These are phyloP conservation scores for Acer campestre DNA, from an alignment of 345 rosid species.

Conservation along the genomic window DNA sequence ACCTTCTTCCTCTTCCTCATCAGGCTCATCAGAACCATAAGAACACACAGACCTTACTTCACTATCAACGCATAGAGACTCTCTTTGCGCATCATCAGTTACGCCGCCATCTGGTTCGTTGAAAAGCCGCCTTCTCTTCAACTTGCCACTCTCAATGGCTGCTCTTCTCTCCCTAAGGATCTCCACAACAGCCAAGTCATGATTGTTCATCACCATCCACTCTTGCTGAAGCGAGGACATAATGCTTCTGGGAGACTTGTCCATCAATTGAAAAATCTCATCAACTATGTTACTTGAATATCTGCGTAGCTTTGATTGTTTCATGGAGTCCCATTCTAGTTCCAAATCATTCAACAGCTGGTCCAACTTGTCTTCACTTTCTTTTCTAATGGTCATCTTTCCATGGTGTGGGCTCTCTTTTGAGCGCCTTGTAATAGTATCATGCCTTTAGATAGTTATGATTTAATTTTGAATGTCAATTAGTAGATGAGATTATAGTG, in stretches of 20 bases:
- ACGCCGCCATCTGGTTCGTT: conserved; percentile 1
- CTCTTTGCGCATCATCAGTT: conserved; percentile 21
- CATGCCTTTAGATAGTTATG: conserved; percentile 15
- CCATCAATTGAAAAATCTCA: conserved; percentile 28
- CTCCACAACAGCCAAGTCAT: conserved; percentile 36
- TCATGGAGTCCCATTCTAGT: conserved; percentile 46
- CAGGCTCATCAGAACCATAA: conserved; percentile 23
- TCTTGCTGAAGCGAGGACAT: conserved; percentile 51
- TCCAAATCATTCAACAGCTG: conserved; percentile 31
- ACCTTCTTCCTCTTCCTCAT: conserved; percentile 17
- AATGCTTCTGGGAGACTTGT: conserved; percentile 49
- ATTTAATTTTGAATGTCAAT: conserved; percentile 29
- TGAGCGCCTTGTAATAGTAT: conserved; percentile 3
- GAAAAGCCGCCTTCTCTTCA: conserved; percentile 48
- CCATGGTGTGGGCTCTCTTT: conserved; percentile 34
- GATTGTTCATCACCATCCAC: conserved; percentile 44
- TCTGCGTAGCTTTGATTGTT: conserved; percentile 23
- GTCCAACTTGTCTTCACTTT: conserved; percentile 27
- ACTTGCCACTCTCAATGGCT: conserved; percentile 41
- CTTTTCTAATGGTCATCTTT: conserved; percentile 15
- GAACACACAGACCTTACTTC: conserved; percentile 31
- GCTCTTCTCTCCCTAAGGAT: conserved; percentile 44
- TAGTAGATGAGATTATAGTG: conserved; percentile 17
- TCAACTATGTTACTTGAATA: conserved; percentile 17
- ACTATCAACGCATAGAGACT: conserved; percentile 21